Evolutionary conservation across 2,329 filamentous ascomycete genomes (phyloP).

Genomic region (Cyphellophora europaea): DNA sequence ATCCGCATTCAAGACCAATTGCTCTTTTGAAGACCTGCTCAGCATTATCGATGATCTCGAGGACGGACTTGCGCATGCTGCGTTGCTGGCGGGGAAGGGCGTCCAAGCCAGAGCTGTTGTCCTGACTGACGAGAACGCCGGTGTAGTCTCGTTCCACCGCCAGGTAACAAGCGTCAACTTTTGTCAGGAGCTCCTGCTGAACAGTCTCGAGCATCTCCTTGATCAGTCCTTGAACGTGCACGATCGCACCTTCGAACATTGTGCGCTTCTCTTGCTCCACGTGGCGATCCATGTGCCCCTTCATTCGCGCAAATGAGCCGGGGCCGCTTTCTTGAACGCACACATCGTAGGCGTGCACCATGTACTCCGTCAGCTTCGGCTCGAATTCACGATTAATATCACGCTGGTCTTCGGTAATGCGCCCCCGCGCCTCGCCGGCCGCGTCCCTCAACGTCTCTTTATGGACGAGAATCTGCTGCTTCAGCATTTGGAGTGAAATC

Average conservation of each 20-base stretch:
- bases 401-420: slow-evolving; percentile 38
- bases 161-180: slow-evolving; percentile 22
- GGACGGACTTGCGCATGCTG: slow-evolving; percentile 18
- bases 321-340: slow-evolving; percentile 37
- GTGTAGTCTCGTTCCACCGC: slow-evolving; percentile 24
- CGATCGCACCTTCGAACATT: slow-evolving; percentile 43
- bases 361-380: slow-evolving; percentile 36
- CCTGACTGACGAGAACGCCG: slow-evolving; percentile 20
- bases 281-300: slow-evolving; percentile 36
- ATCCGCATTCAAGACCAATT: slow-evolving; percentile 1
- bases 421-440: slow-evolving; percentile 21
- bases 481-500: slow-evolving; percentile 24
- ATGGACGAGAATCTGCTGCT: slow-evolving; percentile 33
- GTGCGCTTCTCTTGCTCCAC: slow-evolving; percentile 28
- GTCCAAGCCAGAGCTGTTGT: slow-evolving; percentile 12
- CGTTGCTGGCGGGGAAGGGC: slow-evolving; percentile 22
- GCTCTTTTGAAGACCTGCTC: slow-evolving; percentile 9
- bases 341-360: slow-evolving; percentile 37
- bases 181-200: slow-evolving; percentile 18
- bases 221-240: slow-evolving; percentile 33
- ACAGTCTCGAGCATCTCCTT: slow-evolving; percentile 28
- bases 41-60: slow-evolving; percentile 12
- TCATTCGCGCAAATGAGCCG: slow-evolving; percentile 45
- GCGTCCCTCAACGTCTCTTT: slow-evolving; percentile 31
- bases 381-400: slow-evolving; percentile 47